Evolutionary conservation across 2,329 filamentous ascomycete genomes (phyloP), one percentile per base, ranked within the genome.

Genomic region (Peltaster fructicola): DNA sequence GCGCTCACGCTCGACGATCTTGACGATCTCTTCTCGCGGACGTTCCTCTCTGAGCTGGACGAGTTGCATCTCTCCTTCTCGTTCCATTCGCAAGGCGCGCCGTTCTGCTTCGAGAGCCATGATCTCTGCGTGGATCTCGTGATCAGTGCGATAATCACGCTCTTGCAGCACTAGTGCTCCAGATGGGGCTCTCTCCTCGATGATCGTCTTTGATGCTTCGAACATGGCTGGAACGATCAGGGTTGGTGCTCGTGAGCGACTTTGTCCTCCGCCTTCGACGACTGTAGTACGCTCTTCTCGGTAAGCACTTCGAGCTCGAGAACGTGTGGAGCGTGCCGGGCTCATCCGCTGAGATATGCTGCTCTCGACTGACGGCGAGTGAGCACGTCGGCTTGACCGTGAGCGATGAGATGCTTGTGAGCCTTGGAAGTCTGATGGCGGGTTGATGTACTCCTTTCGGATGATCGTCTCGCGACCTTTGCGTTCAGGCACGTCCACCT

Each of bases 101-200:
- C 61, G 61, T 49, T 81, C 72, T 5, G 61, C 63, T 52, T 85
- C 77, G 2, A 85, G 59, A 2, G 65, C 64, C 8, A 64, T 65
- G 30, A 84, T 80, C 44, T 88, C 77, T 15, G 69, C 62, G 23
- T 70, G 65, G 36, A 88, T 72, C 7, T 80, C 72, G 10, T 68
- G 62, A 20, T 73, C 66, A 5, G 52, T 57, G 29, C 48, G 56
- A 19, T 41, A 39, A 3, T 37, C 37, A 15, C 57, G 55, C 13
- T 62, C 53, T 3, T 63, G 55, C 3, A 66, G 42, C 19, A 67
- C 57, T 7, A 69, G 31, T 2, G 40, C 35, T 19, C 34, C 38
- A 17, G 17, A 19, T 27, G 37, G 25, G 10, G 21, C 28, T 14
- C 40, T 38, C 22, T 45, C 43, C 27, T 45, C 43, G 19, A 46